Evolutionary conservation across 352 stramenopile species (phyloP).

Genomic region (Phytophthora capsici): DNA sequence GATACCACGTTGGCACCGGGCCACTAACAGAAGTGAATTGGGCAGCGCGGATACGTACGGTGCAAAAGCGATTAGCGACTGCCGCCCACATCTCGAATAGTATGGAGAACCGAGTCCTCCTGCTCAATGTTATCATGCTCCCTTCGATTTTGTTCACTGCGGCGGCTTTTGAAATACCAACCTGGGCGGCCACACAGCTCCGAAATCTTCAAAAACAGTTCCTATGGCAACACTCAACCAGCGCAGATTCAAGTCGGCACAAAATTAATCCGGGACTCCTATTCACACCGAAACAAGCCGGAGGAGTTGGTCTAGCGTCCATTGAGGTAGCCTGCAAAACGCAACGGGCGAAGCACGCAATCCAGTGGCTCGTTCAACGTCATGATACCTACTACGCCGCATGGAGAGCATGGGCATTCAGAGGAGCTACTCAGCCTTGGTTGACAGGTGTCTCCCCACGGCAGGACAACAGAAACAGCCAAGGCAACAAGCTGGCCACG

Average conservation of each 20-base stretch:
- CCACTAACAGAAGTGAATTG: not conserved
- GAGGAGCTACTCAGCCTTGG: too few relatives aligned
- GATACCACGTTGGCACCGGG: not conserved
- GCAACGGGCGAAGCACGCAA: not conserved
- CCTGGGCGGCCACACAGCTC: not conserved
- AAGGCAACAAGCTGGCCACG: not conserved
- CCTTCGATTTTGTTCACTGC: constrained; percentile 2
- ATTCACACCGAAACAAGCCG: not conserved
- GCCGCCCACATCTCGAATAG: not conserved
- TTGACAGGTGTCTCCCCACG: too few relatives aligned
- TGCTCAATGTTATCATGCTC: constrained; percentile 1
- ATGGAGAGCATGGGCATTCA: not conserved
- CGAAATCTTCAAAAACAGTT: not conserved
- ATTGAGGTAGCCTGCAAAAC: not conserved
- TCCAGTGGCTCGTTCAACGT: not conserved
- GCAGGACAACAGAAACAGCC: not conserved
- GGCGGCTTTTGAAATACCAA: not conserved
- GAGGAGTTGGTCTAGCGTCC: not conserved
- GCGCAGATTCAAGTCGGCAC: not conserved
- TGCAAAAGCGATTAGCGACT: not conserved
- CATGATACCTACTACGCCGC: constrained; percentile 2
- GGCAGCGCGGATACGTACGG: not conserved
- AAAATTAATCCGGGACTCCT: not conserved
- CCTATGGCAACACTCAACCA: not conserved
- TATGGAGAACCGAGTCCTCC: not conserved